Evolutionary conservation across 495 filamentous ascomycete genomes (phyloP).

Genomic region (Talaromyces thailandensis): DNA sequence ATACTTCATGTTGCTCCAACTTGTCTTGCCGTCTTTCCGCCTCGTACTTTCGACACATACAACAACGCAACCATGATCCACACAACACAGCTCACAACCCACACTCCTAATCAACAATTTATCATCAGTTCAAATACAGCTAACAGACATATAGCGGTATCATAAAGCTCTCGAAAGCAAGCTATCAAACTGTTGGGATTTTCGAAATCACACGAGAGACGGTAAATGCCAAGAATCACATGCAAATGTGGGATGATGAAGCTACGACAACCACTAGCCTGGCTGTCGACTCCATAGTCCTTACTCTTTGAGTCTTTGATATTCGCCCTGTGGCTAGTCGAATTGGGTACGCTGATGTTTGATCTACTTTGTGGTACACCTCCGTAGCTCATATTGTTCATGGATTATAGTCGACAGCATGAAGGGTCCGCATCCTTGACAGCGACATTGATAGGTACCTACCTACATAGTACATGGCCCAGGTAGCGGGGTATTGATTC

Average conservation of each 20-base stretch:
- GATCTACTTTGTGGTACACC: not conserved
- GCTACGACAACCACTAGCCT: not conserved
- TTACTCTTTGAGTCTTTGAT: too few relatives aligned
- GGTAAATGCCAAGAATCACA: constrained; percentile 4
- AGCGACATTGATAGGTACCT: not conserved
- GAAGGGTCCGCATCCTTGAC: not conserved
- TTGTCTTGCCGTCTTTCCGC: not conserved
- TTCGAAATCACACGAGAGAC: not conserved
- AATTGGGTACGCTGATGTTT: not conserved
- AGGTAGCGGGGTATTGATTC: not conserved
- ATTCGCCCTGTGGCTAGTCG: not conserved
- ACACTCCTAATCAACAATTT: not conserved
- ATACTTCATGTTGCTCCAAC: not conserved
- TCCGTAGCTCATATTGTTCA: not conserved
- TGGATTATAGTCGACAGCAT: not conserved
- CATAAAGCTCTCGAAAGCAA: not conserved
- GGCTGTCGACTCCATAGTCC: not conserved
- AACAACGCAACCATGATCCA: not conserved
- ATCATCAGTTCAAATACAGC: not conserved
- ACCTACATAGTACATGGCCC: too few relatives aligned
- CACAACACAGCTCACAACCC: not conserved
- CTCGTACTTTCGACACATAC: not conserved
- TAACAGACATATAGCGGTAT: not conserved
- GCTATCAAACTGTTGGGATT: constrained; percentile 4
- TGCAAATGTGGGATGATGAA: constrained; percentile 3